phyloP scores from a whole-genome alignment of 1,139 yeast species.

The Yamadazyma blattariae region DNA sequence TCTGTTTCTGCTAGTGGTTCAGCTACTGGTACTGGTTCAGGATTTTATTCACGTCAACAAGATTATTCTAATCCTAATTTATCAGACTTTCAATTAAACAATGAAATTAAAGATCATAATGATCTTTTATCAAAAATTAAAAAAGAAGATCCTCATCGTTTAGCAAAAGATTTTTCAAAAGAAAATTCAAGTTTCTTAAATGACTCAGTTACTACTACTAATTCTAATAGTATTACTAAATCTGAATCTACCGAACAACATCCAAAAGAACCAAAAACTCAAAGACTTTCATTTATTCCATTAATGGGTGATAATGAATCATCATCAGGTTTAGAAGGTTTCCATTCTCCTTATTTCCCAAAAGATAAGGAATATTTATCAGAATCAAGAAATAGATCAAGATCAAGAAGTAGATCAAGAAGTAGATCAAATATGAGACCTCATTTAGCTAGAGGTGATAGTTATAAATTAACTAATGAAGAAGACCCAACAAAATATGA shows the following conservation, averaged over 20 bases:
- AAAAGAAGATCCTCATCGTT: conserved; percentile 38
- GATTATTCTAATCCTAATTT: conserved; percentile 39
- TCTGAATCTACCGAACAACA: not conserved
- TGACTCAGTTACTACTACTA: too few species aligned
- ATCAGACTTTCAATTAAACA: conserved; percentile 44
- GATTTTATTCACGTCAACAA: conserved; percentile 9
- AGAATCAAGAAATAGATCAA: conserved; percentile 23
- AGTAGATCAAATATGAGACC: conserved; percentile 35
- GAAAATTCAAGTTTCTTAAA: conserved; percentile 9
- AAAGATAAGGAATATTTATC: conserved; percentile 23
- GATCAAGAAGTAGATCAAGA: conserved; percentile 20
- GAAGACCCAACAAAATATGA: conserved; percentile 44
- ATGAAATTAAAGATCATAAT: conserved; percentile 37
- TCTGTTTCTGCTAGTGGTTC: not conserved
- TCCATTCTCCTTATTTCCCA: conserved; percentile 47
- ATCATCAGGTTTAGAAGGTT: conserved; percentile 17
- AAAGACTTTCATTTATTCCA: conserved; percentile 5
- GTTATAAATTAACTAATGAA: conserved; percentile 49
- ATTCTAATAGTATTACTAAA: too few species aligned
- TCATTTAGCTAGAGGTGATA: conserved; percentile 66
- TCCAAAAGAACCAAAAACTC: not conserved
- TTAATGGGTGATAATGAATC: conserved; percentile 10
- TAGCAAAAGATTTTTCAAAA: conserved; percentile 20
- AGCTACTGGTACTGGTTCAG: conserved; percentile 5
- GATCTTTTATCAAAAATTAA: conserved; percentile 35